A percentile compares a stretch with the other conserved stretches of the same genome.
These are phyloP conservation scores for Cyclaneusma minus DNA, from an alignment of 2,329 filamentous ascomycete species.

Conservation along the genomic window DNA sequence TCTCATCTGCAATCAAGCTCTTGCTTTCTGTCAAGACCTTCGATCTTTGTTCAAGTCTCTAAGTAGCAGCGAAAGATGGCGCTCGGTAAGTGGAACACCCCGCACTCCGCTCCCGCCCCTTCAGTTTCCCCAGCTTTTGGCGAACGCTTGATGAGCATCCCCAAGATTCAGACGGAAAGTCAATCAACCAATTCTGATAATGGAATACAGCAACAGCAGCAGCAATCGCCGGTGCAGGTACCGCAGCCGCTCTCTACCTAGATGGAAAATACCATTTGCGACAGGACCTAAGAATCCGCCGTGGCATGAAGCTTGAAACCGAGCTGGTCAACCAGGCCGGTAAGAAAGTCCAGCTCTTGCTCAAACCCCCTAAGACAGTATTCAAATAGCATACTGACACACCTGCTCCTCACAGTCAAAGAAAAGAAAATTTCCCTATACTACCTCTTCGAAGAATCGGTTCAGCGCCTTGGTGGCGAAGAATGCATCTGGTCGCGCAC, in stretches of 20 bases:
- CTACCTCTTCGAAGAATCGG: conserved; percentile 47
- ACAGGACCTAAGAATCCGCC: conserved; percentile 40
- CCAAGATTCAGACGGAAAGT: too few relatives aligned
- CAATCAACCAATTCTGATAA: conserved; percentile 1
- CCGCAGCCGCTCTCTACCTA: conserved; percentile 37
- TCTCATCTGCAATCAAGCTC: too few relatives aligned
- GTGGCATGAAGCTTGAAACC: conserved; percentile 23
- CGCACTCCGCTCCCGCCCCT: too few relatives aligned
- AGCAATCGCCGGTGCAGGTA: conserved; percentile 16
- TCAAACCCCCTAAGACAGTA: conserved; percentile 4
- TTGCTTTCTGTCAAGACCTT: too few relatives aligned
- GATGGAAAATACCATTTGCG: conserved; percentile 54
- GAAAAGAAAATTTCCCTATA: conserved; percentile 42
- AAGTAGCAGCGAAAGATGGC: too few relatives aligned
- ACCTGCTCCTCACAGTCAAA: conserved; percentile 23
- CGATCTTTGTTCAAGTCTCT: too few relatives aligned
- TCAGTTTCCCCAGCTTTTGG: too few relatives aligned
- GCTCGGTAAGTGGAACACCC: too few relatives aligned
- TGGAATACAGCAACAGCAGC: conserved; percentile 9
- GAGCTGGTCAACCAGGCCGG: conserved; percentile 17
- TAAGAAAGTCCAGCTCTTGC: neutral
- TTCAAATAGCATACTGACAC: conserved; percentile 3
- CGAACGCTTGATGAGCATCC: neutral
- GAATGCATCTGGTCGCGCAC: conserved; percentile 53
- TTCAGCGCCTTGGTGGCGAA: conserved; percentile 31